Evolutionary conservation across 2,329 filamentous ascomycete species (phyloP).

Genomic region (Nothophoma quercina): DNA sequence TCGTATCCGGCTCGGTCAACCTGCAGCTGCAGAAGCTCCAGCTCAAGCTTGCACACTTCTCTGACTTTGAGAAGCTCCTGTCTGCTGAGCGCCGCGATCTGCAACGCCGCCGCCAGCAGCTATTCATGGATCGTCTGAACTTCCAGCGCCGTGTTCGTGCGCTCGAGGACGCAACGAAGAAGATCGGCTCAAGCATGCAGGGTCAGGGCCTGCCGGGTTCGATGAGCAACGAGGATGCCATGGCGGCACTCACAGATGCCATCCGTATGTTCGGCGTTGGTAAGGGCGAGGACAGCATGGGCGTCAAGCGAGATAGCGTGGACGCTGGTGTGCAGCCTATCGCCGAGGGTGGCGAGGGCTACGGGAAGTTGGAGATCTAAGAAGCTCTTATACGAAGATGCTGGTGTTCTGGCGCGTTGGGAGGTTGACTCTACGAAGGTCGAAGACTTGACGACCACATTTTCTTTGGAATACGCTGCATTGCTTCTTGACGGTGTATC

Average conservation of each 20-base stretch:
- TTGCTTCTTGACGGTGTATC: conserved; percentile 9
- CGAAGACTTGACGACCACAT: conserved; percentile 5
- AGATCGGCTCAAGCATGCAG: conserved; percentile 43
- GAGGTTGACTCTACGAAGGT: conserved; percentile 10
- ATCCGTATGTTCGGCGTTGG: conserved; percentile 46
- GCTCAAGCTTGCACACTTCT: conserved; percentile 93
- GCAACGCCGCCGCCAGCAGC: conserved; percentile 87
- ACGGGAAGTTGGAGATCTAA: conserved; percentile 46
- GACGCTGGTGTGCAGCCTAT: conserved; percentile 40
- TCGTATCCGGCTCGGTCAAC: conserved; percentile 92
- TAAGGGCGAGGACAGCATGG: conserved; percentile 47
- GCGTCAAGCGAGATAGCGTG: conserved; percentile 39
- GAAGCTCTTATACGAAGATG: neutral
- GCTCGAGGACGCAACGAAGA: conserved; percentile 77
- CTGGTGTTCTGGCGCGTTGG: conserved; percentile 17
- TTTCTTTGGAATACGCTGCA: conserved; percentile 6
- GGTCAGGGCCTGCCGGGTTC: conserved; percentile 43
- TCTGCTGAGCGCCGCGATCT: conserved; percentile 92
- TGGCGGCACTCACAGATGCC: conserved; percentile 44
- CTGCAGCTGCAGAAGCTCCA: conserved; percentile 95
- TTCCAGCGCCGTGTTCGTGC: conserved; percentile 89
- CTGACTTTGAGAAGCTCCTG: conserved; percentile 91
- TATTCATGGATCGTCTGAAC: conserved; percentile 89
- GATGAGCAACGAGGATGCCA: conserved; percentile 43
- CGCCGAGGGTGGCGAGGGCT: conserved; percentile 44